These are phyloP conservation scores for Closterium sp. DNA, from an alignment of 139 green algal genomes.

Conservation along the genomic window DNA sequence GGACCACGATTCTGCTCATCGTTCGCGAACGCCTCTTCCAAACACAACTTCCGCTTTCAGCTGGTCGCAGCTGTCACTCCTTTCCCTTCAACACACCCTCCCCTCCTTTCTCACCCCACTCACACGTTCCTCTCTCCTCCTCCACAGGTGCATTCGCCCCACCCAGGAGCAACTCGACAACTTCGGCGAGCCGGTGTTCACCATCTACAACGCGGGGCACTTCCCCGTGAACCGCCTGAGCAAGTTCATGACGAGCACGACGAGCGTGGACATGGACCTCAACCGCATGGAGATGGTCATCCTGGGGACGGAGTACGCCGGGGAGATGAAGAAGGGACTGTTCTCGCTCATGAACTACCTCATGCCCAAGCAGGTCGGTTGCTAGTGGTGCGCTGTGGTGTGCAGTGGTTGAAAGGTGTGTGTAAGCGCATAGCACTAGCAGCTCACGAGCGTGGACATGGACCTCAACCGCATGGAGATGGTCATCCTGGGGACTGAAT, in stretches of 20 bases:
- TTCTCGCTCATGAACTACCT: too few relatives aligned
- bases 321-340: constrained; percentile 94
- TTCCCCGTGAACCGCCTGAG: constrained; percentile 85
- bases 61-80: neutral
- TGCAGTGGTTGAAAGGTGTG: constrained; percentile 1
- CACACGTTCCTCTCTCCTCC: too few relatives aligned
- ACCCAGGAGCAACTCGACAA: constrained; percentile 76
- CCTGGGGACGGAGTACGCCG: constrained; percentile 77
- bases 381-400: too few relatives aligned
- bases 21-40: too few relatives aligned
- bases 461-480: constrained; percentile 46
- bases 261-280: constrained; percentile 66
- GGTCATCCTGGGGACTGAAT: constrained; percentile 82
- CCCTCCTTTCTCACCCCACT: neutral
- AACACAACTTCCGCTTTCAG: too few relatives aligned
- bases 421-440: too few relatives aligned
- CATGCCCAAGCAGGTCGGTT: neutral
- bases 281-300: constrained; percentile 61
- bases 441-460: constrained; percentile 70
- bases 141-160: constrained; percentile 60
- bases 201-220: constrained; percentile 89
- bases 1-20: too few relatives aligned
- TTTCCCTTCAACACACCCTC: neutral
- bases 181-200: constrained; percentile 85
- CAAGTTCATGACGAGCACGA: constrained; percentile 83